Evolutionary conservation across 345 rosid genomes (phyloP), one percentile per base, ranked within the genome.

Genomic region (Balakata baccata): DNA sequence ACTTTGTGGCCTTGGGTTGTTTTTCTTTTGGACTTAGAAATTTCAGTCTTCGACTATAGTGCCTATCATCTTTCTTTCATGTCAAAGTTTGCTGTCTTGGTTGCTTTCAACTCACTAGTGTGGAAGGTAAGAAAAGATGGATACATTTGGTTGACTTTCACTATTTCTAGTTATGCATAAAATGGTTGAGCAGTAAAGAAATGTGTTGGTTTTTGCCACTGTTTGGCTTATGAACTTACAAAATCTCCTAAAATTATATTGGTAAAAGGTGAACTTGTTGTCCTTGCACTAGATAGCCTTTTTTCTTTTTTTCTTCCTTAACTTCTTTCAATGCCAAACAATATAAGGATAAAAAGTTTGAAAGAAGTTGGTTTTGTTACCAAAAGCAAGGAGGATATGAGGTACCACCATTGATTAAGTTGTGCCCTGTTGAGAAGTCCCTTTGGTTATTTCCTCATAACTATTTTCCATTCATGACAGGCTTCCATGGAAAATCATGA

Each of bases 401-500:
- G 49, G n/a, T n/a, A n/a, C 39, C 1, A 7, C 66, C 66, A 41
- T 47, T 6, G 59, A 45, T 53, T n/a, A 46, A 34, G 25, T 67
- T 68, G 45, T 74, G 8, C 39, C 39, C 45, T 53, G 59, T n/a
- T 64, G 53, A 54, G 45, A 59, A 68, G 64, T 41, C 68, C 11
- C 45, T 38, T 43, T 61, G 17, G 70, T 16, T 45, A 46, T 20
- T n/a, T 62, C 59, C 56, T 74, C 50, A 29, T 43, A 67, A 49
- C 41, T 68, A 17, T n/a, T 62, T 72, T 78, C 34, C 14, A 54
- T 69, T 59, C 76, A 52, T 66, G 72, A 64, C 84, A 94, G 97
- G 86, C n/a, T 68, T 3, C 76, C 43, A 22, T 37, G 49, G 89
- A 84, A 74, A 87, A 85, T 76, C 81, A 60, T 54, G 80, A 85